Conservation (phyloP, 2,329 filamentous ascomycete genomes). For the Alternaria burnsii region DNA sequence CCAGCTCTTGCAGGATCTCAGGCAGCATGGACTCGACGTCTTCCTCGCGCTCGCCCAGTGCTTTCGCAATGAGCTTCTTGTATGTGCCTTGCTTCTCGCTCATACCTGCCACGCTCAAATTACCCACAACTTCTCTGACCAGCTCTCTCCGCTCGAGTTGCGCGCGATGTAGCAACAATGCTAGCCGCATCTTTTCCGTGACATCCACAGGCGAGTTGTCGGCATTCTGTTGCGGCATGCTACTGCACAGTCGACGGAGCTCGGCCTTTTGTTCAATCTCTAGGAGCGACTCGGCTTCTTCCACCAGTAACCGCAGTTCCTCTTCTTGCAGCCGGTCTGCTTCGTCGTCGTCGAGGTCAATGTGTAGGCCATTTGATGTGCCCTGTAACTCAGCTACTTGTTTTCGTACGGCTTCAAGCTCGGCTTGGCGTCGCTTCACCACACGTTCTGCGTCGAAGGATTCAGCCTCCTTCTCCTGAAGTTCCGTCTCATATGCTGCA, state of each 20-base stretch:
- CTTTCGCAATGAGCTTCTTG: slow-evolving; percentile 72
- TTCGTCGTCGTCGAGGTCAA: slow-evolving; percentile 49
- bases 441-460: slow-evolving; percentile 58
- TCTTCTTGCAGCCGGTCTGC: slow-evolving; percentile 47
- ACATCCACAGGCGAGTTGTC: slow-evolving; percentile 53
- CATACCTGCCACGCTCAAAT: slow-evolving; percentile 72
- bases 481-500: slow-evolving; percentile 73
- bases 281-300: slow-evolving; percentile 54
- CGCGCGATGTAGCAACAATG: slow-evolving; percentile 65
- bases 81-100: slow-evolving; percentile 79
- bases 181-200: slow-evolving; percentile 64
- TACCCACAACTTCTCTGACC: slow-evolving; percentile 73
- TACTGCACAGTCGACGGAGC: slow-evolving; percentile 45
- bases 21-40: slow-evolving; percentile 70
- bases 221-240: slow-evolving; percentile 27
- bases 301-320: slow-evolving; percentile 49
- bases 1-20: slow-evolving; percentile 59
- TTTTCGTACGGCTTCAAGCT: slow-evolving; percentile 68
- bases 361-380: slow-evolving; percentile 37
- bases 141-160: slow-evolving; percentile 68
- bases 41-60: slow-evolving; percentile 73
- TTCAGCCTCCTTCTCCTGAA: slow-evolving; percentile 72
- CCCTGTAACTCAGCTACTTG: slow-evolving; percentile 64
- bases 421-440: slow-evolving; percentile 68
- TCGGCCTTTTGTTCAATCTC: slow-evolving; percentile 56